Evolutionary conservation across 2,329 filamentous ascomycete genomes (phyloP), one percentile per base, ranked within the genome.

Genomic region (Trichoderma breve): DNA sequence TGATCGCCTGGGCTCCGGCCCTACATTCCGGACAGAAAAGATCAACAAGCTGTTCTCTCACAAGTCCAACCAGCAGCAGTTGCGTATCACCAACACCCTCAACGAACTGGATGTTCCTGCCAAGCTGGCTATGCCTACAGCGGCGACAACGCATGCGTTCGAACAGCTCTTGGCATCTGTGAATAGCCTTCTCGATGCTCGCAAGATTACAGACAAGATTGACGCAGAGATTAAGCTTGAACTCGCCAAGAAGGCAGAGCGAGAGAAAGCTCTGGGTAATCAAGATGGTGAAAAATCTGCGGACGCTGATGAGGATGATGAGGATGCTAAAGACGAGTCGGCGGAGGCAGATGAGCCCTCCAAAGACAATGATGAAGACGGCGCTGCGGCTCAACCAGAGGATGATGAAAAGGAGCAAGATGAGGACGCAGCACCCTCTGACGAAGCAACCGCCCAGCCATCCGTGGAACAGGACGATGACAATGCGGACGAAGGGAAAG

Each of bases 21-120:
- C 97, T 43, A 92, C 93, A 15, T 98, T 98, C 86, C 93, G 95
- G 14, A 94, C 94, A 32, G 93, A 95, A 76, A 91, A 90, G 80
- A 89, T 95, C 72, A 91, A 91, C 76, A 94, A 94, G 81, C 88
- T 93, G 28, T 91, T 94, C 71, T 90, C 90, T 47, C 92, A 92
- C 74, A 95, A 95, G 83, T 92, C 89, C 18, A 89, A 91, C 69
- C 89, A 92, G 73, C 92, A 95, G 79, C 93, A 93, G 75, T 82
- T 89, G 73, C 92, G 93, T 74, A 94, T 96, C 74, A 89, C 86
- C 15, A 91, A 91, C 70, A 90, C 90, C 5, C 88, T 96, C 28
- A 86, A 86, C 55, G 91, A 94, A 80, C 84, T 95, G 7, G 91
- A 92, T 55, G 88, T 96, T 55, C 89, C 91, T 1, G 85, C 87